Percentiles rank a stretch among this genome's conserved stretches.
Conservation (phyloP, 2,329 filamentous ascomycete genomes). For the Lasiodiplodia sp. region DNA sequence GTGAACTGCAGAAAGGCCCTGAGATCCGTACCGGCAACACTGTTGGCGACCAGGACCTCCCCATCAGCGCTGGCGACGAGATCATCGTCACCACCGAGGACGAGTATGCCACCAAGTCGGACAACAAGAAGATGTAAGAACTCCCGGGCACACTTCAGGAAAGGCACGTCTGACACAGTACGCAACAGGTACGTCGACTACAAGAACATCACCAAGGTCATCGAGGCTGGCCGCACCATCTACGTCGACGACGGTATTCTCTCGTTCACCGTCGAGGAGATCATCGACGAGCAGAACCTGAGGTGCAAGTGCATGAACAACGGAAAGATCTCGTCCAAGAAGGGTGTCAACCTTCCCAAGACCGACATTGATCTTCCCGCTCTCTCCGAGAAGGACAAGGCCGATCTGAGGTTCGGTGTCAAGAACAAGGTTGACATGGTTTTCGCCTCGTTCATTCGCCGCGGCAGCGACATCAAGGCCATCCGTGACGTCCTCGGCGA, state of each 20-base stretch:
- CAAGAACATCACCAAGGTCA: constrained; percentile 99
- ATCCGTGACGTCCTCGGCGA: constrained; percentile 92
- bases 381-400: constrained; percentile 97
- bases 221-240: constrained; percentile 87
- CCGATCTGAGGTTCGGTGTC: constrained; percentile 91
- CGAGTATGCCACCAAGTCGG: constrained; percentile 81
- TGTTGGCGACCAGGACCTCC: constrained; percentile 73
- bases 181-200: constrained; percentile 87
- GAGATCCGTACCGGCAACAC: constrained; percentile 88
- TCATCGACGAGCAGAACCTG: constrained; percentile 89
- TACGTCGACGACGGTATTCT: constrained; percentile 99
- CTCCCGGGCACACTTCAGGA: neutral
- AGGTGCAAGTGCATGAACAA: constrained; percentile 92
- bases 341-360: constrained; percentile 98
- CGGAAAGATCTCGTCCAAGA: constrained; percentile 97
- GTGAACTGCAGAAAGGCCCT: constrained; percentile 70
- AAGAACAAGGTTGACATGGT: constrained; percentile 99
- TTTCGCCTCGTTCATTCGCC: constrained; percentile 97
- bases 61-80: constrained; percentile 81
- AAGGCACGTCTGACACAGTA: neutral
- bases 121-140: constrained; percentile 90
- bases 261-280: constrained; percentile 89
- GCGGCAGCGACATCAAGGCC: constrained; percentile 87
- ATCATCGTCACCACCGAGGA: constrained; percentile 98
- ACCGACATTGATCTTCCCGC: constrained; percentile 98